Evolutionary conservation across 2,329 filamentous ascomycete genomes (phyloP).

Genomic region (Pestalotiopsis sp.): DNA sequence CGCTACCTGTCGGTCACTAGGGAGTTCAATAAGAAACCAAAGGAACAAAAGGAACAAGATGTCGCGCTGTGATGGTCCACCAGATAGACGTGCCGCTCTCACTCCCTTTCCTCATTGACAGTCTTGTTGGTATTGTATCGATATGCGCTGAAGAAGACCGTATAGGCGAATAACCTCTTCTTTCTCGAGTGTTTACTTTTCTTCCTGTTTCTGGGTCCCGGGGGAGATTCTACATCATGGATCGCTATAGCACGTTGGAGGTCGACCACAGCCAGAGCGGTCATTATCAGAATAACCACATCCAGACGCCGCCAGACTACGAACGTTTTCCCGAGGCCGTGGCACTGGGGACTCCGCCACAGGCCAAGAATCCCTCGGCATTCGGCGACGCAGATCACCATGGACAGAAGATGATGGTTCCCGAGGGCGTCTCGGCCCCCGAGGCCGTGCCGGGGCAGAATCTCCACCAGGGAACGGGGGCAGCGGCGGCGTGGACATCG

Average conservation of each 20-base stretch:
- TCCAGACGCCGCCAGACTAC: background rate
- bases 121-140: background rate
- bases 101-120: background rate
- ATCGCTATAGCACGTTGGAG: constrained; percentile 7
- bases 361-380: background rate
- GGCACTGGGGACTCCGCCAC: background rate
- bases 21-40: background rate
- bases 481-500: background rate
- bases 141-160: background rate
- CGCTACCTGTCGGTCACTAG: background rate
- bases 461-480: background rate
- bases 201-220: background rate
- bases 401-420: background rate
- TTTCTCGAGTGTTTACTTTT: background rate
- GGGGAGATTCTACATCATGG: background rate
- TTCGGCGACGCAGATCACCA: background rate
- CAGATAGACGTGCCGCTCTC: background rate
- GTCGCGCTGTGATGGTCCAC: background rate
- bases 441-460: background rate
- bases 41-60: background rate
- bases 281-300: background rate
- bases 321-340: background rate
- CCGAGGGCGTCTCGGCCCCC: background rate
- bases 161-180: background rate
- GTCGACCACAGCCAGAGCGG: background rate